These are phyloP conservation scores for Lactarius sanguifluus DNA, from an alignment of 768 basidiomycete species.

Conservation along the genomic window DNA sequence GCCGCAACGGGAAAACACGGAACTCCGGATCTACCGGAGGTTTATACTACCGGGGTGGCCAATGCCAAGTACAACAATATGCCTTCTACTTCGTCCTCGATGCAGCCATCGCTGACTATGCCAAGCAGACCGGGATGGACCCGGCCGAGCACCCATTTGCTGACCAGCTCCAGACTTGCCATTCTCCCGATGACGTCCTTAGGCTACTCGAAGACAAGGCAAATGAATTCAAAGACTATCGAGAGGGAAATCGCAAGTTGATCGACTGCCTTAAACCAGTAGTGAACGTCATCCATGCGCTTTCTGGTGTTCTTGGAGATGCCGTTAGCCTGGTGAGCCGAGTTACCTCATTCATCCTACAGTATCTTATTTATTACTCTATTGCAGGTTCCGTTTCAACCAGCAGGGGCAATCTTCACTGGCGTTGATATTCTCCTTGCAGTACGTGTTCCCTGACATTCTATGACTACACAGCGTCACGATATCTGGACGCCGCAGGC, in stretches of 20 bases:
- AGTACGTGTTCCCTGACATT: neutral
- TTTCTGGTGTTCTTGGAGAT: neutral
- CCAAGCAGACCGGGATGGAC: neutral
- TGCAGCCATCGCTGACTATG: neutral
- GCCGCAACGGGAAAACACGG: constrained; percentile 6
- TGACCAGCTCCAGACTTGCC: neutral
- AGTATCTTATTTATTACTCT: neutral
- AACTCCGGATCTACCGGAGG: neutral
- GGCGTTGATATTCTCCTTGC: neutral
- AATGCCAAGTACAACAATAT: too few relatives aligned
- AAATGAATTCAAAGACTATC: neutral
- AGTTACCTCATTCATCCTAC: neutral
- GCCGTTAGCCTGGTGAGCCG: neutral
- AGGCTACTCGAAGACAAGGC: neutral
- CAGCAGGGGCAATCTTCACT: neutral
- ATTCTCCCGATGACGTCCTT: neutral
- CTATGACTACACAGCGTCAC: neutral
- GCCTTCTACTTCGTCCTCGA: too few relatives aligned
- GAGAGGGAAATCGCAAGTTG: neutral
- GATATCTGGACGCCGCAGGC: neutral
- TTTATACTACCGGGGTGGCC: too few relatives aligned
- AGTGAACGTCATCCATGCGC: neutral
- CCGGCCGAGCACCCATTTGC: neutral
- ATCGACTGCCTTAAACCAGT: neutral
- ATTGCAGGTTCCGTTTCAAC: neutral